Conservation (phyloP, 2,329 filamentous ascomycete species). For the Hymenoscyphus scutula region DNA sequence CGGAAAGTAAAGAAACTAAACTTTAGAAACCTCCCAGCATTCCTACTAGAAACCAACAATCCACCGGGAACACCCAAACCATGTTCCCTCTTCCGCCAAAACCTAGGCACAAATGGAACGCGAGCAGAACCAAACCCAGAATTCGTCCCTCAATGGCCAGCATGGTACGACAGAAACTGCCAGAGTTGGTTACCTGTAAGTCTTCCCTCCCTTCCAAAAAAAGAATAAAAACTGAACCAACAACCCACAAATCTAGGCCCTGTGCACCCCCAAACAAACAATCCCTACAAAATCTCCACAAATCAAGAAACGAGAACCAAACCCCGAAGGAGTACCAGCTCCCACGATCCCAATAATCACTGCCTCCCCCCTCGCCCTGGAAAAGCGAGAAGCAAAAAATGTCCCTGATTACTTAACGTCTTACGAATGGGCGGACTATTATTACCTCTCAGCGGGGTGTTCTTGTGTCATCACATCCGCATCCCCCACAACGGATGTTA, state of each 20-base stretch:
- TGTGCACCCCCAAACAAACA: neutral
- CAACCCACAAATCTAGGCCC: neutral
- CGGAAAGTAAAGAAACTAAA: too few relatives aligned
- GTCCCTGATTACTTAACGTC: neutral
- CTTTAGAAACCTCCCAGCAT: too few relatives aligned
- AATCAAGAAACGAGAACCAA: too few relatives aligned
- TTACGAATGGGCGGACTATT: neutral
- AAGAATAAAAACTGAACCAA: neutral
- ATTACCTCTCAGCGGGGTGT: neutral
- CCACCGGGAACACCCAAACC: too few relatives aligned
- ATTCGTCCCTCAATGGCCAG: neutral
- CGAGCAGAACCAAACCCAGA: neutral
- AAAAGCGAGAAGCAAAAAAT: neutral
- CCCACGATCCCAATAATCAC: neutral
- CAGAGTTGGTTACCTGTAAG: neutral
- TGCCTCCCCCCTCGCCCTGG: neutral
- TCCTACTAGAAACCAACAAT: too few relatives aligned
- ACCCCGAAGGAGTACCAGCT: neutral
- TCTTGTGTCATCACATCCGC: neutral
- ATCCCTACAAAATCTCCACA: too few relatives aligned
- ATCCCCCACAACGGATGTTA: neutral
- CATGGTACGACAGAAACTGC: neutral
- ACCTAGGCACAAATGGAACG: neutral
- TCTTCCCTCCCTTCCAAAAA: neutral
- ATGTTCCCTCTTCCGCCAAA: neutral